Evolutionary conservation across 2,329 filamentous ascomycete species (phyloP), one percentile per base, ranked within the genome.

Genomic region (Aspergillus eucalypticola): DNA sequence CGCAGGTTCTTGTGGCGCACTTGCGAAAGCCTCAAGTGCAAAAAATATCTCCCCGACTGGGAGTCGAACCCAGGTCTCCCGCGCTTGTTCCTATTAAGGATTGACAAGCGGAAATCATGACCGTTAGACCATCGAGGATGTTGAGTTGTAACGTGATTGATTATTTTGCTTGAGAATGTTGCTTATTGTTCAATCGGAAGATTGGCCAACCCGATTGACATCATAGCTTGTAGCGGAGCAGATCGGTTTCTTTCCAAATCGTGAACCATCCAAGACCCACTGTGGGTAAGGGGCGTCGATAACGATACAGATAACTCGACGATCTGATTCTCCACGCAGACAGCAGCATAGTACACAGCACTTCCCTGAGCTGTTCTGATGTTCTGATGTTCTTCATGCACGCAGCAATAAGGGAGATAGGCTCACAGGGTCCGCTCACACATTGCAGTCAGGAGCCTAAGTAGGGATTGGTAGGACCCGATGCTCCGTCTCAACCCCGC

Each of bases 31-130:
- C 27, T 29, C 10, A 29, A 21, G 11, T 1, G 11, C 32, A 55
- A 55, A 55, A 55, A 46, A 17, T n/a, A 23, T 23, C 53, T 55
- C 53, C 53, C 53, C 39, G 53, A 55, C 53, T 55, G 53, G 53
- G 53, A 55, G 53, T 55, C 53, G 53, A 55, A 55, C 53, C 53
- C 53, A 55, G 53, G 53, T 55, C 53, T 55, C 53, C 53, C 53
- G 53, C 53, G 53, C 53, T 55, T 55, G 53, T 55, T 55, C 53
- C 53, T 32, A 7, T 35, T 8, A n/a, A 32, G 53, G 53, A 55
- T 55, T 55, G 53, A 55, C 53, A 55, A 55, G 53, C 53, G 53
- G 53, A 55, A 55, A 55, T 55, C 53, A 55, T 55, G 53, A 55
- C 53, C 53, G 53, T 55, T 55, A 55, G 53, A 55, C 53, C 53